Base-by-base conservation (phyloP, 306 rosid genomes). In the Crataegus laevigata region DNA sequence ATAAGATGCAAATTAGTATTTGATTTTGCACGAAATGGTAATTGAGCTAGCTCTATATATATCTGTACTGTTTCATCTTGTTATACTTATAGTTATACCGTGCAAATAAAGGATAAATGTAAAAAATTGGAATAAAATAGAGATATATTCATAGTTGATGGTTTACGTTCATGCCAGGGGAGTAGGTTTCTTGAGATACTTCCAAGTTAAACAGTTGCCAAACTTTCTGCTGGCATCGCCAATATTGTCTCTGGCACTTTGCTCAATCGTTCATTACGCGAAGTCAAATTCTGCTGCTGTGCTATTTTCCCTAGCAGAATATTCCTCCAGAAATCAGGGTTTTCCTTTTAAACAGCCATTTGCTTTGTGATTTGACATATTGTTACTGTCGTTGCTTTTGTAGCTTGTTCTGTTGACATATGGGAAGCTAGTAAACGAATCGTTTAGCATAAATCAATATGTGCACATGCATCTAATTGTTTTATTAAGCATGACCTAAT, bases 191-290 rank as follows among this genome's bases (percentile, higher is more conserved):
- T 85, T 90, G 89, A 89, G 72, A 81, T 88, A 88, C 79, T 94
- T 91, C 80, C 98, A 79, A 82, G 78, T 94, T 69, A 87, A 91
- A 75, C 97, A 87, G 84, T 77, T 94, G 85, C 98, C 96, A 26
- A 94, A 94, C 83, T 94, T 94, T 79, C 90, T 91, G 68, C 90
- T 94, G 45, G 96, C 97, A 62, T 88, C 90, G 13, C 98, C 98
- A 4, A 85, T 90, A 68, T n/a, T n/a, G 71, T 88, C 96, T 76
- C 74, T 94, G 85, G 86, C 91, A 43, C 66, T 91, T 75, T 91
- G 79, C 82, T 86, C 98, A 40, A 30, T 94, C 61, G 83, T 88
- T 74, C 85, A 89, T 76, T 90, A 87, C 52, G 96, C 93, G 25
- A 91, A 87, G 85, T 91, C 91, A n/a, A 86, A 74, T 76, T 57